These are phyloP conservation scores for Sugiyamaella sp. DNA, from an alignment of 1,139 yeast genomes.

Conservation along the genomic window DNA sequence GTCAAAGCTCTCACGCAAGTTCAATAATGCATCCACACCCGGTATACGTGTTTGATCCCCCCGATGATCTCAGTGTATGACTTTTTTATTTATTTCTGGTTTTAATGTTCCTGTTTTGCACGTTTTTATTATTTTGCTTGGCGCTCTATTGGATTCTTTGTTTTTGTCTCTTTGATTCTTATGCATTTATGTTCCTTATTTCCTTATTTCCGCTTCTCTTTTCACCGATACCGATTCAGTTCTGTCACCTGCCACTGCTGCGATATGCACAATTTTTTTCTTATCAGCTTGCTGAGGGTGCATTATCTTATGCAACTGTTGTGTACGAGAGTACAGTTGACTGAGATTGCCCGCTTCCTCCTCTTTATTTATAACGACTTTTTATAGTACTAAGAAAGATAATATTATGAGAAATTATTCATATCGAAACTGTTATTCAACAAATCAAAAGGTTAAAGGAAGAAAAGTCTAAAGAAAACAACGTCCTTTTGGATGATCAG, in stretches of 20 bases:
- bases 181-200: no score
- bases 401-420: no score
- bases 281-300: neutral
- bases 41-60: neutral
- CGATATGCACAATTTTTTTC: neutral
- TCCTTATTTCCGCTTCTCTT: neutral
- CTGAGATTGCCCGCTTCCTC: no score
- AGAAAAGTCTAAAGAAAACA: neutral
- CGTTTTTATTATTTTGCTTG: no score
- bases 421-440: no score
- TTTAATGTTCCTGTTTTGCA: no score
- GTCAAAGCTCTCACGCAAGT: conserved; percentile 30
- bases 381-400: no score
- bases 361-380: no score
- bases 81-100: neutral
- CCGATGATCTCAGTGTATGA: neutral
- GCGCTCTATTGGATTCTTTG: no score
- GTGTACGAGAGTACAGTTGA: neutral
- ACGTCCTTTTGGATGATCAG: neutral
- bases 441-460: no score
- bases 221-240: neutral
- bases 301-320: neutral
- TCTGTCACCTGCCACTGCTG: no score
- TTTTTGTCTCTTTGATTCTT: no score
- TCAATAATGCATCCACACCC: neutral